phyloP scores from a whole-genome alignment of 345 rosid genomes.

The Rubroshorea leprosula region DNA sequence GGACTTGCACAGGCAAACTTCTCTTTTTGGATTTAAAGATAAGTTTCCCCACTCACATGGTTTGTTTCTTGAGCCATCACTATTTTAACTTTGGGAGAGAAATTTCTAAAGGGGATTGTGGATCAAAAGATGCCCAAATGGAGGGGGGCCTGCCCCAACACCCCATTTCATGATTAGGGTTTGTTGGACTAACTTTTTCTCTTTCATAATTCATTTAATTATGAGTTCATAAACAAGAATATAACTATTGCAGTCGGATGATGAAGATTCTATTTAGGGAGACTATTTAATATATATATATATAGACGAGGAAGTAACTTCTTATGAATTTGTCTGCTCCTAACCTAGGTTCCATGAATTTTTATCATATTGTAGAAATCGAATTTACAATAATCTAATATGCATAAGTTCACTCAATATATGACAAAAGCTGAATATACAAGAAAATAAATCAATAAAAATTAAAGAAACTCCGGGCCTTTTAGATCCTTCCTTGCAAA shows the following conservation, averaged over 20 bases:
- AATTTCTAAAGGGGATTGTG: constrained; percentile 20
- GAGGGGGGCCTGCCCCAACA: constrained; percentile 20
- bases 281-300: too few relatives aligned
- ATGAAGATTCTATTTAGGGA: too few relatives aligned
- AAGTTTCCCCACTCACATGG: constrained; percentile 56
- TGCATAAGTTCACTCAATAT: too few relatives aligned
- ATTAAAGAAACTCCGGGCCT: constrained; percentile 18
- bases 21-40: constrained; percentile 49
- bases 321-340: too few relatives aligned
- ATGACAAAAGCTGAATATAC: too few relatives aligned
- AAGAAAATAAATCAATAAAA: too few relatives aligned
- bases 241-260: neutral
- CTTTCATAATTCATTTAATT: neutral
- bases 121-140: constrained; percentile 36
- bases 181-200: constrained; percentile 26
- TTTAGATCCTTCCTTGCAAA: constrained; percentile 40
- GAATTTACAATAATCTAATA: too few relatives aligned
- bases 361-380: too few relatives aligned
- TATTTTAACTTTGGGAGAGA: constrained; percentile 23
- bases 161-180: constrained; percentile 40
- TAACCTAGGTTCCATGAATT: too few relatives aligned
- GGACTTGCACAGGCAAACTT: constrained; percentile 35
- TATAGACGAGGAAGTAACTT: neutral
- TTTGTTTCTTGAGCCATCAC: constrained; percentile 41
- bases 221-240: neutral